Percentiles rank a stretch among this genome's conserved stretches.
These are phyloP conservation scores for Gymnopilus junonius DNA, from an alignment of 768 basidiomycete species.

Conservation along the genomic window DNA sequence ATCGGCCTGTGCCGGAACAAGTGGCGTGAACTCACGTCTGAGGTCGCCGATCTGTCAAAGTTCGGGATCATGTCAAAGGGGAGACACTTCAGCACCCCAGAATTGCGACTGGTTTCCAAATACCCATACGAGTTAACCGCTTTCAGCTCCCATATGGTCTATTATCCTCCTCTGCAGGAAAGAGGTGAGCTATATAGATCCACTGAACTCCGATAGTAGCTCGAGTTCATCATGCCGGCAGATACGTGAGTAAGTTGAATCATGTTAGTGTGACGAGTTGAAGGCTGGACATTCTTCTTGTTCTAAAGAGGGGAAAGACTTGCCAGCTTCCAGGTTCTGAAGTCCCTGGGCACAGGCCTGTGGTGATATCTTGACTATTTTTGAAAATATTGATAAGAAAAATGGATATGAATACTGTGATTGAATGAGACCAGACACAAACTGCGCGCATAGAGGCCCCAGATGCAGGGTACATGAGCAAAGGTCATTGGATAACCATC, in stretches of 20 bases:
- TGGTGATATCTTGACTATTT: background rate
- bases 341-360: background rate
- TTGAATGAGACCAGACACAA: no score
- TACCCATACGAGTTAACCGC: background rate
- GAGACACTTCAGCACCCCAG: background rate
- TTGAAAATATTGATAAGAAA: background rate
- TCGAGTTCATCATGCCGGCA: background rate
- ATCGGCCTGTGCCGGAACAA: background rate
- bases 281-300: background rate
- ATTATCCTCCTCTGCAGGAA: background rate
- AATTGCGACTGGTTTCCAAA: background rate
- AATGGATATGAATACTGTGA: background rate
- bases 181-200: background rate
- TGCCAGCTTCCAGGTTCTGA: background rate
- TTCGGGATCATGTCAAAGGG: background rate
- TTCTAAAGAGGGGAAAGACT: background rate
- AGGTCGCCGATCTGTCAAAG: constrained; percentile 11
- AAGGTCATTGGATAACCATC: background rate
- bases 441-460: no score
- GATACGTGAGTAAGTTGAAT: background rate
- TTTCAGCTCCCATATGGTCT: background rate
- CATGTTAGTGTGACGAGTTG: background rate
- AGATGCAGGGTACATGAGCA: no score
- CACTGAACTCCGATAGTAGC: background rate
- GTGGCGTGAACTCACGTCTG: background rate